These are phyloP conservation scores for Didymella pinodella DNA, from an alignment of 2,329 filamentous ascomycete genomes.

Conservation along the genomic window DNA sequence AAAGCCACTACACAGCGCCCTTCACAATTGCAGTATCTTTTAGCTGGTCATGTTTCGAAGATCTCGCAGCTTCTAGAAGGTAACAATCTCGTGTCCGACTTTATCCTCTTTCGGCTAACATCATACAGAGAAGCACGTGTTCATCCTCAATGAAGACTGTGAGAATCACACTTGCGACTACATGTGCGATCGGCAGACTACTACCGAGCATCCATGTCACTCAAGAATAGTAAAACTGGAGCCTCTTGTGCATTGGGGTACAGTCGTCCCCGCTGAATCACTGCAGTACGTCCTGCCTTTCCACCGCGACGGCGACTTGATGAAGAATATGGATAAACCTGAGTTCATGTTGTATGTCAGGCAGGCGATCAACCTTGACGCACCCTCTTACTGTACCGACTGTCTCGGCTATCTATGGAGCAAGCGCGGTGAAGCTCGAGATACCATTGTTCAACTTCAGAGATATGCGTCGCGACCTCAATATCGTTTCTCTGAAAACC, in stretches of 20 bases:
- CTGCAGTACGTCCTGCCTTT: background rate
- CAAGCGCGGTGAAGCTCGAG: conserved; percentile 3
- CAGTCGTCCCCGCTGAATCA: background rate
- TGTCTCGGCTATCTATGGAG: conserved; percentile 13
- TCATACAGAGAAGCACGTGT: conserved; percentile 1
- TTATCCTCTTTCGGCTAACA: background rate
- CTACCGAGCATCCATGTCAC: background rate
- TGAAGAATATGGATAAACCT: background rate
- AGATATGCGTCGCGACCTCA: background rate
- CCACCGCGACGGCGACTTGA: conserved; percentile 9
- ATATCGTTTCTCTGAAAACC: background rate
- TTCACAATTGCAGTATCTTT: background rate
- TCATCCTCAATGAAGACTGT: conserved; percentile 1
- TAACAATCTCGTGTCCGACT: background rate
- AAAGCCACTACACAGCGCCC: background rate
- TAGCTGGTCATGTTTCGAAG: background rate
- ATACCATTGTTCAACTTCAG: background rate
- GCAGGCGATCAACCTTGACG: background rate
- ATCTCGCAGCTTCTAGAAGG: conserved; percentile 11
- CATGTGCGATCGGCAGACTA: background rate
- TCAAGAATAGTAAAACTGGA: conserved; percentile 4
- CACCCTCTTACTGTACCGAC: conserved; percentile 5
- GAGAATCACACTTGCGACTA: background rate
- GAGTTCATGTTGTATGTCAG: background rate
- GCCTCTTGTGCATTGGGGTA: conserved; percentile 18